These are phyloP conservation scores for Saraca asoca DNA, from an alignment of 331 rosid genomes.

Conservation along the genomic window DNA sequence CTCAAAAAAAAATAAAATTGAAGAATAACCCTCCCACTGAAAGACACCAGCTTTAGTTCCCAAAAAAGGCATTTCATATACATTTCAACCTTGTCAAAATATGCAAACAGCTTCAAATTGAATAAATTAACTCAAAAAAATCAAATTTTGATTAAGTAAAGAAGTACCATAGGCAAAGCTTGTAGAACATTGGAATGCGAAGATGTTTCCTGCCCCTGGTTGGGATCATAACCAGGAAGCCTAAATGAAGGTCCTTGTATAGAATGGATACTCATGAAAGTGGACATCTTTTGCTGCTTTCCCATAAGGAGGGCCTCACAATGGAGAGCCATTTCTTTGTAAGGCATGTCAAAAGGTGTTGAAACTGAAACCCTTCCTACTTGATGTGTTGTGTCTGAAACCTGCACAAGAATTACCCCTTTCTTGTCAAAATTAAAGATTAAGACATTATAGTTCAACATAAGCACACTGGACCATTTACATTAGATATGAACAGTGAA, in stretches of 20 bases:
- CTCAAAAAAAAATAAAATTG: slow-evolving; percentile 11
- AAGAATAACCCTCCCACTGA: background rate
- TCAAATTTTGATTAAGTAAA: slow-evolving; percentile 26
- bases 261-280: slow-evolving; percentile 50
- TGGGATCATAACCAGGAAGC: slow-evolving; percentile 34
- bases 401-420: slow-evolving; percentile 45
- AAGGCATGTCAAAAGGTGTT: slow-evolving; percentile 65
- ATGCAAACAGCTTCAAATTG: slow-evolving; percentile 14
- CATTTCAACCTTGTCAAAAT: background rate
- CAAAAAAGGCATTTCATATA: background rate
- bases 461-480: background rate
- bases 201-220: slow-evolving; percentile 38
- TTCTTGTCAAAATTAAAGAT: slow-evolving; percentile 1
- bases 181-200: slow-evolving; percentile 33
- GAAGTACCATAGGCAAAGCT: slow-evolving; percentile 50
- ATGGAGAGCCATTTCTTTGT: slow-evolving; percentile 79
- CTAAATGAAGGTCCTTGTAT: slow-evolving; percentile 44
- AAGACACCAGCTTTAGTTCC: slow-evolving; percentile 3
- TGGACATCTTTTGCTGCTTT: slow-evolving; percentile 70
- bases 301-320: slow-evolving; percentile 75
- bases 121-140: slow-evolving; percentile 4
- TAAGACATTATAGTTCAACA: slow-evolving; percentile 3
- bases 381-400: slow-evolving; percentile 58
- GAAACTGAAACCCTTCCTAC: slow-evolving; percentile 72
- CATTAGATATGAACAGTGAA: slow-evolving; percentile 3